Conservation (phyloP, 352 stramenopile genomes). For the Globisporangium mamillatum region DNA sequence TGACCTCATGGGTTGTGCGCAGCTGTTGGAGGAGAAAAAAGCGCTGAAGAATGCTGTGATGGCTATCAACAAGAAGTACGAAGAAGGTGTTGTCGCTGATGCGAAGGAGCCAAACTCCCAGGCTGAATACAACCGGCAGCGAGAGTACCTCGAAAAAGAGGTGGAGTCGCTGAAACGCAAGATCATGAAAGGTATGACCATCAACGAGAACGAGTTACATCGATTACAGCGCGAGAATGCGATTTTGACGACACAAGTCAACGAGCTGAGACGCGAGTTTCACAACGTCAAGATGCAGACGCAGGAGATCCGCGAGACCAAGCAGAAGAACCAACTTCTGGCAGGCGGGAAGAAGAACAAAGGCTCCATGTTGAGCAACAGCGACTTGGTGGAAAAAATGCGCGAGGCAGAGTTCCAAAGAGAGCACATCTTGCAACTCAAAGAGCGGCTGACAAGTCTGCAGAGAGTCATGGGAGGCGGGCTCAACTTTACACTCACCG, state of each 20-base stretch:
- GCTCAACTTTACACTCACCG: constrained; percentile 49
- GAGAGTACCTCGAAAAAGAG: constrained; percentile 90
- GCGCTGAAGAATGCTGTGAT: constrained; percentile 76
- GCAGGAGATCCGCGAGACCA: constrained; percentile 52
- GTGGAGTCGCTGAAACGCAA: constrained; percentile 89
- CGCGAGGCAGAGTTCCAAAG: constrained; percentile 64
- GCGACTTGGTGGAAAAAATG: constrained; percentile 46
- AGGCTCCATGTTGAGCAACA: constrained; percentile 15
- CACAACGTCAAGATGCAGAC: constrained; percentile 75
- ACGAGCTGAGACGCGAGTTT: constrained; percentile 81
- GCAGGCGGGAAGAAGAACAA: constrained; percentile 22
- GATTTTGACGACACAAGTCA: constrained; percentile 77
- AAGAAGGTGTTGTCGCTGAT: constrained; percentile 63
- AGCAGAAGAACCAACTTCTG: constrained; percentile 25
- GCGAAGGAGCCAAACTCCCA: constrained; percentile 89
- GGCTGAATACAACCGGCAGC: constrained; percentile 89
- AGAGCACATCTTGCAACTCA: constrained; percentile 72
- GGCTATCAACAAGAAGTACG: constrained; percentile 85
- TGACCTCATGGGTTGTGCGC: constrained; percentile 68
- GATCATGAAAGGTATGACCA: constrained; percentile 85
- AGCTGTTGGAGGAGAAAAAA: constrained; percentile 78
- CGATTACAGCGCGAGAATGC: constrained; percentile 81
- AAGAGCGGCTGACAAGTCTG: constrained; percentile 54
- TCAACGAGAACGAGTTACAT: constrained; percentile 80
- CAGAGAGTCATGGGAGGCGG: constrained; percentile 63